These are phyloP conservation scores for Exophiala sideris DNA, from an alignment of 2,329 filamentous ascomycete species.

Conservation along the genomic window DNA sequence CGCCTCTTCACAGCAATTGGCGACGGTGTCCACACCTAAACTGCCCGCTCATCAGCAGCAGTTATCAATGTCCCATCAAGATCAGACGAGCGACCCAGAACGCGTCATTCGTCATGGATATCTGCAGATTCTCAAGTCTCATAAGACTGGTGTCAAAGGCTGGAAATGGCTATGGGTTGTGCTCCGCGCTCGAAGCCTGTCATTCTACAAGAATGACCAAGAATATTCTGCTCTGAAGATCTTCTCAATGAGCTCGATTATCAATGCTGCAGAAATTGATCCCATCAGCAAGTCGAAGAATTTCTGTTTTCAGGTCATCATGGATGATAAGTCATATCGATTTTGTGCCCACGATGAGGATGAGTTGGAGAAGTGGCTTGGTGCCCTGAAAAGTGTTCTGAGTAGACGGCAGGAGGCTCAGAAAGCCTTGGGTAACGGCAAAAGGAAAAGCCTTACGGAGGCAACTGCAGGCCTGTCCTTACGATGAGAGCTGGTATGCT, in stretches of 20 bases:
- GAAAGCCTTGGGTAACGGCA: constrained; percentile 13
- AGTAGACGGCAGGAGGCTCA: constrained; percentile 18
- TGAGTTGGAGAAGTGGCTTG: constrained; percentile 75
- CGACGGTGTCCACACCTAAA: background rate
- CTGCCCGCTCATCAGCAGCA: constrained; percentile 24
- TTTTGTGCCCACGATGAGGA: constrained; percentile 81
- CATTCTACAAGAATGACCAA: constrained; percentile 86
- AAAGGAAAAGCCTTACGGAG: constrained; percentile 7
- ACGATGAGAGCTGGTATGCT: background rate
- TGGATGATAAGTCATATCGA: constrained; percentile 79
- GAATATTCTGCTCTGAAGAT: constrained; percentile 88
- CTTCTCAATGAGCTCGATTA: constrained; percentile 71
- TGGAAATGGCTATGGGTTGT: constrained; percentile 97
- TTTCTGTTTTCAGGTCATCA: constrained; percentile 88
- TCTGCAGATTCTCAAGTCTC: constrained; percentile 78
- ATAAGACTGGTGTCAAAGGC: constrained; percentile 71
- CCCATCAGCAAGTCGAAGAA: constrained; percentile 78
- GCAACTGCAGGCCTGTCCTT: constrained; percentile 7
- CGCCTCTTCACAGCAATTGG: constrained; percentile 27
- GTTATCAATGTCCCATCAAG: constrained; percentile 60
- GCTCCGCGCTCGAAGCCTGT: constrained; percentile 76
- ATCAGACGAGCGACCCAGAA: constrained; percentile 65
- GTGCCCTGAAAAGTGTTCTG: constrained; percentile 75
- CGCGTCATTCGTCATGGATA: constrained; percentile 93
- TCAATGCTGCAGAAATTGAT: constrained; percentile 91